These are phyloP conservation scores for Peronospora farinosa DNA, from an alignment of 352 stramenopile genomes.

Conservation along the genomic window DNA sequence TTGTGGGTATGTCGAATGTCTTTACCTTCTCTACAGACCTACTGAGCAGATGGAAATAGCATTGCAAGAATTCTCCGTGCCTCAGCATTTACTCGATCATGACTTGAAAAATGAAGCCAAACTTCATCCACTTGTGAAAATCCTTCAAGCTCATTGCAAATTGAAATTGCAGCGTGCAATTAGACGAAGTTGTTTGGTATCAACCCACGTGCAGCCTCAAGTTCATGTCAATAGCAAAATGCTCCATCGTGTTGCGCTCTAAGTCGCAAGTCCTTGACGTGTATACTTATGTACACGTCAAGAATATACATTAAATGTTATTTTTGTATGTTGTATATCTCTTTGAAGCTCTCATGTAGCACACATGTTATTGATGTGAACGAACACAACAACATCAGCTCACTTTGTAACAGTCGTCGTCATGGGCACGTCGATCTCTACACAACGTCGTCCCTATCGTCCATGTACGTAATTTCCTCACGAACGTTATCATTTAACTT, in stretches of 20 bases:
- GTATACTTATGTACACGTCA: too few species aligned
- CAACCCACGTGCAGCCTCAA: conserved; percentile 1
- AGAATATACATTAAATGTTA: too few species aligned
- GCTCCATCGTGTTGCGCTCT: conserved; percentile 38
- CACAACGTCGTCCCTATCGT: conserved; percentile 44
- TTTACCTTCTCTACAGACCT: conserved; percentile 3
- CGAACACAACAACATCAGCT: conserved; percentile 9
- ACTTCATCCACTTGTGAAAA: conserved; percentile 1
- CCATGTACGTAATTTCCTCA: conserved; percentile 34
- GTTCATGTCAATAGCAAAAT: conserved; percentile 19
- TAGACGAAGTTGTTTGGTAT: conserved; percentile 2
- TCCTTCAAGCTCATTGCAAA: conserved; percentile 13
- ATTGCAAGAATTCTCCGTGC: conserved; percentile 52
- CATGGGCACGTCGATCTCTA: conserved; percentile 43
- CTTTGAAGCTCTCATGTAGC: too few species aligned
- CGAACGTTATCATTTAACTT: too few species aligned
- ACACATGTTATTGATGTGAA: conserved; percentile 6
- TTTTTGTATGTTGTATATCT: too few species aligned
- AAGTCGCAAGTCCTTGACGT: not conserved
- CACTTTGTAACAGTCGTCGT: conserved; percentile 25
- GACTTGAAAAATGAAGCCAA: not conserved
- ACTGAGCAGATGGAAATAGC: conserved; percentile 12
- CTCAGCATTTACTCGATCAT: conserved; percentile 29
- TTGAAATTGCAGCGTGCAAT: conserved; percentile 16
- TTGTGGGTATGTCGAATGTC: conserved; percentile 6